A percentile compares a stretch with the other conserved stretches of the same genome.
These are phyloP conservation scores for Pyrenophora seminiperda DNA, from an alignment of 2,329 filamentous ascomycete species.

Conservation along the genomic window DNA sequence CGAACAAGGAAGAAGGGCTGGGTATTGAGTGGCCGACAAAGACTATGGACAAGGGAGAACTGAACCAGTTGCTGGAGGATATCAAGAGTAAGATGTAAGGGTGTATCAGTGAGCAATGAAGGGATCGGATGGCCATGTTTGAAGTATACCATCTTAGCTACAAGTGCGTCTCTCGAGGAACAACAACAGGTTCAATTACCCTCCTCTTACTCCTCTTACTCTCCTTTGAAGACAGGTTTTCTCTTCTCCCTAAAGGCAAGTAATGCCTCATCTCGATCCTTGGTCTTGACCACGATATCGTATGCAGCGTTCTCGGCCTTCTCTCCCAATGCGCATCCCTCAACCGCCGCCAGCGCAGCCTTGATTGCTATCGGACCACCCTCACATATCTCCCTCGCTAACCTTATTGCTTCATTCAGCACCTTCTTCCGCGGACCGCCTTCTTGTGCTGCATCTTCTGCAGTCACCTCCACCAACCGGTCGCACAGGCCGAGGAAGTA, in stretches of 20 bases:
- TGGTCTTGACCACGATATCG: conserved; percentile 77
- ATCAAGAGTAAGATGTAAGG: conserved; percentile 84
- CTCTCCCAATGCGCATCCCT: conserved; percentile 67
- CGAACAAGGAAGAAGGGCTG: conserved; percentile 79
- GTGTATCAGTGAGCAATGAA: background rate
- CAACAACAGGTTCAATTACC: too few relatives aligned
- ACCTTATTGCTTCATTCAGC: conserved; percentile 73
- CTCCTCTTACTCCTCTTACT: conserved; percentile 24
- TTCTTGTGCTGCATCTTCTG: conserved; percentile 58
- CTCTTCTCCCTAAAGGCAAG: conserved; percentile 81
- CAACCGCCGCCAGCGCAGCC: conserved; percentile 79
- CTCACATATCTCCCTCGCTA: conserved; percentile 86
- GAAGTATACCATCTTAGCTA: too few relatives aligned
- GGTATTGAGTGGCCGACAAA: conserved; percentile 79
- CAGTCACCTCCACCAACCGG: conserved; percentile 79
- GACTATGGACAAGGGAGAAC: conserved; percentile 75
- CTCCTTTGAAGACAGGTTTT: conserved; percentile 68
- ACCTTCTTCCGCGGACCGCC: conserved; percentile 68
- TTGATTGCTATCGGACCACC: conserved; percentile 84
- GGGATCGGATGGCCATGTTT: conserved; percentile 17
- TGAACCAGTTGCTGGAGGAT: conserved; percentile 80
- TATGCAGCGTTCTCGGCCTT: conserved; percentile 88
- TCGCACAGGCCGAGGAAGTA: conserved; percentile 92
- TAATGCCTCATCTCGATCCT: conserved; percentile 87
- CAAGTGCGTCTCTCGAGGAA: too few relatives aligned